Evolutionary conservation across 2,329 filamentous ascomycete species (phyloP).

Genomic region (Geosmithia flava): DNA sequence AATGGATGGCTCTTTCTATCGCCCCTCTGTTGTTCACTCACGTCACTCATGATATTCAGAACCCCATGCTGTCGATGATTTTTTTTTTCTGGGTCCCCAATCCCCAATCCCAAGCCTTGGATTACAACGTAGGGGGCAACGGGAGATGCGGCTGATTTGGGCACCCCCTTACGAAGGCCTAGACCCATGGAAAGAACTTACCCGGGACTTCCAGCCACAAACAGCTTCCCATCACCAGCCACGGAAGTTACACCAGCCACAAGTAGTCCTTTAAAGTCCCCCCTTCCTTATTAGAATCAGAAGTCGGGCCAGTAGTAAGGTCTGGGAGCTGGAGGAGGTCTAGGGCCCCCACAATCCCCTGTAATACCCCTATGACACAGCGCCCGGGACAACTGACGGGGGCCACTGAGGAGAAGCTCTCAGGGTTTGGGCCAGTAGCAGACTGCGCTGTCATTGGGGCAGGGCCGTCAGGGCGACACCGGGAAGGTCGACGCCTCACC

Average conservation of each 20-base stretch:
- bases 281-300: no score
- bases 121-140: neutral
- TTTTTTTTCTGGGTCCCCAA: neutral
- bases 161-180: neutral
- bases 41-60: neutral
- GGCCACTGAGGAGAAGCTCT: neutral
- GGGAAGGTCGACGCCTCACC: constrained; percentile 29
- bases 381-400: no score
- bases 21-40: neutral
- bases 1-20: no score
- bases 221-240: neutral
- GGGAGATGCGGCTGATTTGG: neutral
- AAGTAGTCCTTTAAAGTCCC: no score
- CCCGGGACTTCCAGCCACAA: neutral
- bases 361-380: neutral
- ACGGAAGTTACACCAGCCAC: no score
- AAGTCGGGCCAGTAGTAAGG: no score
- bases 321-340: no score
- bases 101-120: neutral
- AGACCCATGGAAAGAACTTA: neutral
- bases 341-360: neutral
- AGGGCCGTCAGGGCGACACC: neutral
- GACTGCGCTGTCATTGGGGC: neutral
- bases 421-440: neutral
- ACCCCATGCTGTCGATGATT: neutral